phyloP scores from a whole-genome alignment of 139 green algal genomes.

The Chlamydomonas schloesseri region DNA sequence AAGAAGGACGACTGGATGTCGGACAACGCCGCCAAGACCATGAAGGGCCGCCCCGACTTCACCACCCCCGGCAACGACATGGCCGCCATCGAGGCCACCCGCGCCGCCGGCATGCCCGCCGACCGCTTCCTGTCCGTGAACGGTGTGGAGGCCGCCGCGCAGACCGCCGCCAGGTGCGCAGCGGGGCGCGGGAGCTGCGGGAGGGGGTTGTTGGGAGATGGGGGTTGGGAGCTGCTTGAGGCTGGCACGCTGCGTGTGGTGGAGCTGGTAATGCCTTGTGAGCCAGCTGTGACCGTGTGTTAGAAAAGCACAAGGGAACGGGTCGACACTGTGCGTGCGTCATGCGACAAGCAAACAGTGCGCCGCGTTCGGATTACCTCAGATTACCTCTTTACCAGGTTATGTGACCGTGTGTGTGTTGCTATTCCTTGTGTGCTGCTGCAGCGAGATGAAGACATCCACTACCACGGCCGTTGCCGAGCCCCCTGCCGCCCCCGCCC shows the following conservation, averaged over 20 bases:
- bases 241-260: too few species aligned
- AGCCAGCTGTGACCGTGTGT: too few species aligned
- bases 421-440: too few species aligned
- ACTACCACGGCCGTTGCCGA: background rate
- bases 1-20: slow-evolving; percentile 56
- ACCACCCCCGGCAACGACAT: slow-evolving; percentile 44
- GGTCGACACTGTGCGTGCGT: too few species aligned
- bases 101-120: slow-evolving; percentile 24
- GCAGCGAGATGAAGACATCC: background rate
- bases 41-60: slow-evolving; percentile 67
- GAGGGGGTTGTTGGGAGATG: background rate
- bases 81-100: slow-evolving; percentile 36
- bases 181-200: background rate
- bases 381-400: too few species aligned
- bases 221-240: background rate
- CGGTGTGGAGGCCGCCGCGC: background rate
- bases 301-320: too few species aligned
- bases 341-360: too few species aligned
- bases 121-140: slow-evolving; percentile 29
- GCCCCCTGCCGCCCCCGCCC: too few species aligned
- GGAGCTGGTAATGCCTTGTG: too few species aligned
- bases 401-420: too few species aligned
- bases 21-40: slow-evolving; percentile 36
- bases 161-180: slow-evolving; percentile 48
- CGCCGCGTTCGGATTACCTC: too few species aligned